A percentile compares a stretch with the other conserved stretches of the same genome.
These are phyloP conservation scores for Suhomyces wounanorum DNA, from an alignment of 1,139 yeast species.

Conservation along the genomic window DNA sequence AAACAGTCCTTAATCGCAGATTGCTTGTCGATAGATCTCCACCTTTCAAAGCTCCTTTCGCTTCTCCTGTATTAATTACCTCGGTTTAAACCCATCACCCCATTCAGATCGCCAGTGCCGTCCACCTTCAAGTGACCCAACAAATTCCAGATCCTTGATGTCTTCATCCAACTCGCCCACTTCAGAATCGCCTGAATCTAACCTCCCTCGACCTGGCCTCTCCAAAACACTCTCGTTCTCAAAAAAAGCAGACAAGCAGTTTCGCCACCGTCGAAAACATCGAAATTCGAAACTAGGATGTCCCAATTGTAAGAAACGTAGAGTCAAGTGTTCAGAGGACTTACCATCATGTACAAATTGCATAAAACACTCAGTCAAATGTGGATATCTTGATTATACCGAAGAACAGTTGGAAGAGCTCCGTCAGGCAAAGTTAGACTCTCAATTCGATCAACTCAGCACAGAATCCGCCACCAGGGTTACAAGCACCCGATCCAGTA, in stretches of 20 bases:
- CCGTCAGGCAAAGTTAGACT: slow-evolving; percentile 22
- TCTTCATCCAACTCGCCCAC: slow-evolving; percentile 1
- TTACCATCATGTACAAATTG: slow-evolving; percentile 46
- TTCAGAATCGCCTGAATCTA: background rate
- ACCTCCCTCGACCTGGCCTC: background rate
- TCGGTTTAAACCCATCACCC: background rate
- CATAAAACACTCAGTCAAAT: slow-evolving; percentile 42
- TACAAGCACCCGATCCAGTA: background rate
- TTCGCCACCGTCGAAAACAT: slow-evolving; percentile 19
- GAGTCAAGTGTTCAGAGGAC: slow-evolving; percentile 48
- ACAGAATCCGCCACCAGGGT: slow-evolving; percentile 1
- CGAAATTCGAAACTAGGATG: slow-evolving; percentile 34
- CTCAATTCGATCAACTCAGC: slow-evolving; percentile 15
- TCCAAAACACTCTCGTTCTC: slow-evolving; percentile 2
- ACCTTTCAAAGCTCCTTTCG: no score
- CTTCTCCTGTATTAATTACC: no score
- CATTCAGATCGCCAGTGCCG: background rate
- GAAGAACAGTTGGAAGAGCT: slow-evolving; percentile 37
- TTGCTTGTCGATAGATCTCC: background rate
- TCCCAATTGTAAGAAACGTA: slow-evolving; percentile 46
- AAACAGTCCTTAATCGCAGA: background rate
- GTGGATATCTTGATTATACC: slow-evolving; percentile 43
- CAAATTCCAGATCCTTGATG: background rate
- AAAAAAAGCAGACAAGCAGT: slow-evolving; percentile 9
- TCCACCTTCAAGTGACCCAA: background rate